A percentile compares a stretch with the other conserved stretches of the same genome.
Conservation (phyloP, 148 eudicot genomes). For the Chenopodium suecicum region DNA sequence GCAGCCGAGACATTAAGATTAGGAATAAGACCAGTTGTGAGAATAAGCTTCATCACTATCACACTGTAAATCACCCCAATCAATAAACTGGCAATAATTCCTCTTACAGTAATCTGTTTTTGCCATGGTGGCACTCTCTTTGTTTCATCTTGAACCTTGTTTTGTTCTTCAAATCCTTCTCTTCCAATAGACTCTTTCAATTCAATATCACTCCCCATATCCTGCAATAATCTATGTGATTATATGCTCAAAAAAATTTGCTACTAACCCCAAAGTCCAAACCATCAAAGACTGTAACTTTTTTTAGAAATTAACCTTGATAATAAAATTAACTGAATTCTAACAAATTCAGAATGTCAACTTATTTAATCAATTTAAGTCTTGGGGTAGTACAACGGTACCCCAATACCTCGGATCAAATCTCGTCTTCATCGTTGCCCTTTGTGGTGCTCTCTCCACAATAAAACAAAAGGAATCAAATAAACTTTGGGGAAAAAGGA, state of each 20-base stretch:
- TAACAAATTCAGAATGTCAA: not conserved
- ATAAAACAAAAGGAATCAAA: no score
- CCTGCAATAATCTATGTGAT: not conserved
- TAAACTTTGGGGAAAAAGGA: no score
- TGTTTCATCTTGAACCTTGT: slow-evolving; percentile 30
- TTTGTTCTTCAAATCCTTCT: slow-evolving; percentile 20
- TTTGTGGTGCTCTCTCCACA: no score
- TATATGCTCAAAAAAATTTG: not conserved
- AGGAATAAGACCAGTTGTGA: slow-evolving; percentile 74
- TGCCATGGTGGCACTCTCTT: slow-evolving; percentile 63
- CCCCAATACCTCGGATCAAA: no score
- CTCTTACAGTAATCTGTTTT: slow-evolving; percentile 62
- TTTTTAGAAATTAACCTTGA: not conserved
- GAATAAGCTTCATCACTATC: slow-evolving; percentile 68
- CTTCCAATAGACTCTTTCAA: slow-evolving; percentile 21
- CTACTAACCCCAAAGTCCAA: no score
- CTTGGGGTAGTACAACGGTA: no score
- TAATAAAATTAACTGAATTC: not conserved
- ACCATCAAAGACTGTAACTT: not conserved
- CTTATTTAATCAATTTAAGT: not conserved
- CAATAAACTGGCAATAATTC: slow-evolving; percentile 50
- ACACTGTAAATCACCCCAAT: slow-evolving; percentile 74
- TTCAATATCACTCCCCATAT: slow-evolving; percentile 17
- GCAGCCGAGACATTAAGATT: slow-evolving; percentile 86
- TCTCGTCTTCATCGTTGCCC: no score